A percentile compares a stretch with the other conserved stretches of the same genome.
These are phyloP conservation scores for Salix koriyanagi DNA, from an alignment of 345 rosid species.

Conservation along the genomic window DNA sequence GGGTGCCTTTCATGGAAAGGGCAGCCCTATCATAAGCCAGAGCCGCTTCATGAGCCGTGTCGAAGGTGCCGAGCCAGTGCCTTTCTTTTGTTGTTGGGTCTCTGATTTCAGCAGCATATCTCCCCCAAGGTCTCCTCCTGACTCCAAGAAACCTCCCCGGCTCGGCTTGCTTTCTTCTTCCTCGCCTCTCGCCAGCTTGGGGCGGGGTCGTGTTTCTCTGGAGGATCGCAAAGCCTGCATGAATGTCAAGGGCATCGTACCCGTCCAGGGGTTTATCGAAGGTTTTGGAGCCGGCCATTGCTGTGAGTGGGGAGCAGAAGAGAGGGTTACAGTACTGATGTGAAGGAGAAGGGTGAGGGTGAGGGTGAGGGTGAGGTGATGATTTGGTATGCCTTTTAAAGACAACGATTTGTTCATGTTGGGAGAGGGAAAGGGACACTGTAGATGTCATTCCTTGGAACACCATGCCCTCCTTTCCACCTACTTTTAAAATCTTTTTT, in stretches of 20 bases:
- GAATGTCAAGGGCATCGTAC: constrained; percentile 29
- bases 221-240: constrained; percentile 42
- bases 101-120: constrained; percentile 94
- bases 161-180: constrained; percentile 75
- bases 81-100: constrained; percentile 97
- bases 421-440: constrained; percentile 13
- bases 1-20: constrained; percentile 88
- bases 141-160: constrained; percentile 93
- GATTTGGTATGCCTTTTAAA: constrained; percentile 29
- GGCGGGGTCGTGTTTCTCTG: constrained; percentile 53
- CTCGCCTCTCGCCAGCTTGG: constrained; percentile 60
- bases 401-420: constrained; percentile 27
- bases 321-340: background rate
- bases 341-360: background rate
- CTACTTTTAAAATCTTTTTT: constrained; percentile 21
- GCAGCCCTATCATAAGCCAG: constrained; percentile 97
- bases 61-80: constrained; percentile 97
- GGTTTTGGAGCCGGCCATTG: constrained; percentile 32
- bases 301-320: background rate
- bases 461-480: constrained; percentile 27
- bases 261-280: constrained; percentile 23
- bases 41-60: constrained; percentile 97
- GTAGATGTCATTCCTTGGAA: constrained; percentile 29
- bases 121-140: constrained; percentile 90
- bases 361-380: background rate